These are phyloP conservation scores for Cicer arietinum DNA, from an alignment of 306 rosid species.

Conservation along the genomic window DNA sequence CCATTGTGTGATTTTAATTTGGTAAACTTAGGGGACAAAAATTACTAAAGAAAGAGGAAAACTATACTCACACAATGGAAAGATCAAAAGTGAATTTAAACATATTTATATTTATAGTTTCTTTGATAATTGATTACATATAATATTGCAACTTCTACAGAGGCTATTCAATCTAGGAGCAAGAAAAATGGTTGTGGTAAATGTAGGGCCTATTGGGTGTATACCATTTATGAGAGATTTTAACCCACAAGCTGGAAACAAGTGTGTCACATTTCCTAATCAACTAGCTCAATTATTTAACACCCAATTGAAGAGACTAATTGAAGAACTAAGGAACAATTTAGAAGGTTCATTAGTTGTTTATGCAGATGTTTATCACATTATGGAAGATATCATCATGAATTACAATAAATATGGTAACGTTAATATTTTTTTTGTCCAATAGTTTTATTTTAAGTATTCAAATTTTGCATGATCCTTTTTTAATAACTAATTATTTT, in stretches of 20 bases:
- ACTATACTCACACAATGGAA: too few relatives aligned
- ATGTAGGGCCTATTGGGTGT: slow-evolving; percentile 85
- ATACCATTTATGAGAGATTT: slow-evolving; percentile 67
- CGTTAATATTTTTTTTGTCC: neutral
- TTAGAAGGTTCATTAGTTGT: slow-evolving; percentile 57
- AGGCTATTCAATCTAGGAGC: slow-evolving; percentile 69
- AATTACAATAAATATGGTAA: slow-evolving; percentile 43
- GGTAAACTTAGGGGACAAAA: too few relatives aligned
- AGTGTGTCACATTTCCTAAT: slow-evolving; percentile 62
- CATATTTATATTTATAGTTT: neutral
- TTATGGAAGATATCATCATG: slow-evolving; percentile 34
- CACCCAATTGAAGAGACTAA: slow-evolving; percentile 55
- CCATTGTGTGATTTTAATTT: too few relatives aligned
- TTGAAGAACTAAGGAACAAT: slow-evolving; percentile 48
- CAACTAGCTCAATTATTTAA: slow-evolving; percentile 61
- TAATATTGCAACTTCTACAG: slow-evolving; percentile 45
- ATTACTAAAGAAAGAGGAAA: too few relatives aligned
- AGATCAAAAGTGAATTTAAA: too few relatives aligned
- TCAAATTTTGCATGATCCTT: neutral
- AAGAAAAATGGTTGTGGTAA: slow-evolving; percentile 62
- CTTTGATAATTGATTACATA: neutral
- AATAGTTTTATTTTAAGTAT: neutral
- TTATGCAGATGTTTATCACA: slow-evolving; percentile 61
- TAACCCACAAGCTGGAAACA: slow-evolving; percentile 51
- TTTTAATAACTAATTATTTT: neutral